These are phyloP conservation scores for Aspergillus quadrilineatus DNA, from an alignment of 2,329 filamentous ascomycete genomes.

Conservation along the genomic window DNA sequence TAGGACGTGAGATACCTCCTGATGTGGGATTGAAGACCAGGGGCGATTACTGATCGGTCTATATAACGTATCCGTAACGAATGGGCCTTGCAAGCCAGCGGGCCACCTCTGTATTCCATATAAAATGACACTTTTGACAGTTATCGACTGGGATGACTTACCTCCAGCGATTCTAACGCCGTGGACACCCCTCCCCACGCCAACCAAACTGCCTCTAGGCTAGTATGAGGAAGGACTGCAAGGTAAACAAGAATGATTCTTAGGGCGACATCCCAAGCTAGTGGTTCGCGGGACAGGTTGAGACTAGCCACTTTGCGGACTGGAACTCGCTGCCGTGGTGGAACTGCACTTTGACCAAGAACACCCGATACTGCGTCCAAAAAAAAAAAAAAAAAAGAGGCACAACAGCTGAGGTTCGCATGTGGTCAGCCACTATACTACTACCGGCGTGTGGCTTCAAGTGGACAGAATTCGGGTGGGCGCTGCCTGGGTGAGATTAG, in stretches of 20 bases:
- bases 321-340: background rate
- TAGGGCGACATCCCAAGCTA: background rate
- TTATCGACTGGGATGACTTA: background rate
- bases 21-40: no score
- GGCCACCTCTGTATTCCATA: no score
- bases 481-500: no score
- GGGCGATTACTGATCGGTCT: no score
- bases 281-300: background rate
- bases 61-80: no score
- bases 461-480: no score
- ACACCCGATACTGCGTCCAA: conserved; percentile 3
- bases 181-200: background rate
- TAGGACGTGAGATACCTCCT: background rate
- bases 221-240: conserved; percentile 1
- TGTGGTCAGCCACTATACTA: no score
- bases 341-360: conserved; percentile 2
- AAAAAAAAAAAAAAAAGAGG: no score
- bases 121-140: no score
- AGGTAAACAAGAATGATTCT: background rate
- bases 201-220: background rate
- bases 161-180: background rate
- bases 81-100: no score
- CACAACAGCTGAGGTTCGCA: no score
- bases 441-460: no score
- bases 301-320: background rate